A percentile compares a stretch with the other conserved stretches of the same genome.
Conservation (phyloP, 1,284 basidiomycete species). For the Trametes polyzona region DNA sequence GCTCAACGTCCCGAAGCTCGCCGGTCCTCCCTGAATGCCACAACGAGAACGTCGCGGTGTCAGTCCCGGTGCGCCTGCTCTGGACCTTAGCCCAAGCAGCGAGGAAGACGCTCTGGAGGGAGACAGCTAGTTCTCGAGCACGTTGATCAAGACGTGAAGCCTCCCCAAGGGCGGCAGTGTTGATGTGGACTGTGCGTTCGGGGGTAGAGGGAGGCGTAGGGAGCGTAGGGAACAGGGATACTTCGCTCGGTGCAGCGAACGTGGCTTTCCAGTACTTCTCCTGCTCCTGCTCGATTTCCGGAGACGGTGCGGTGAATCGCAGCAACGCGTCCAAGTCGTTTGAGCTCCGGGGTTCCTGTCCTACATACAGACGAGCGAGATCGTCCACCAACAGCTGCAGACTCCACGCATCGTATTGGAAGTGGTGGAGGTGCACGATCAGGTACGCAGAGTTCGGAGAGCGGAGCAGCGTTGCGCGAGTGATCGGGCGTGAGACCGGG, state of each 20-base stretch:
- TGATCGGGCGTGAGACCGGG: conserved; percentile 37
- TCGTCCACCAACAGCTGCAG: conserved; percentile 48
- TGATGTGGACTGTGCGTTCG: conserved; percentile 27
- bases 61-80: conserved; percentile 36
- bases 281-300: conserved; percentile 37
- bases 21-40: conserved; percentile 52
- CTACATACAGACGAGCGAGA: conserved; percentile 42
- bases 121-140: conserved; percentile 38
- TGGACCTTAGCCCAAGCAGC: conserved; percentile 52
- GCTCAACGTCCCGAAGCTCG: conserved; percentile 38
- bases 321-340: conserved; percentile 42
- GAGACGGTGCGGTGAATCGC: conserved; percentile 30
- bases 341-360: conserved; percentile 30
- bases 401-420: conserved; percentile 58
- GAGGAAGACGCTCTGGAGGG: conserved; percentile 46
- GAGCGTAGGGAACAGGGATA: conserved; percentile 39
- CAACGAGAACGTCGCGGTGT: conserved; percentile 45
- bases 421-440: conserved; percentile 51
- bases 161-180: conserved; percentile 27
- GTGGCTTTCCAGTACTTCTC: conserved; percentile 43
- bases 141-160: conserved; percentile 31
- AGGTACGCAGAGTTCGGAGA: conserved; percentile 38
- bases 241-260: conserved; percentile 37
- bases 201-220: neutral
- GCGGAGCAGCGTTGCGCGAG: conserved; percentile 39